Evolutionary conservation across 352 stramenopile genomes (phyloP).

Genomic region (Lagenidium sp.): DNA sequence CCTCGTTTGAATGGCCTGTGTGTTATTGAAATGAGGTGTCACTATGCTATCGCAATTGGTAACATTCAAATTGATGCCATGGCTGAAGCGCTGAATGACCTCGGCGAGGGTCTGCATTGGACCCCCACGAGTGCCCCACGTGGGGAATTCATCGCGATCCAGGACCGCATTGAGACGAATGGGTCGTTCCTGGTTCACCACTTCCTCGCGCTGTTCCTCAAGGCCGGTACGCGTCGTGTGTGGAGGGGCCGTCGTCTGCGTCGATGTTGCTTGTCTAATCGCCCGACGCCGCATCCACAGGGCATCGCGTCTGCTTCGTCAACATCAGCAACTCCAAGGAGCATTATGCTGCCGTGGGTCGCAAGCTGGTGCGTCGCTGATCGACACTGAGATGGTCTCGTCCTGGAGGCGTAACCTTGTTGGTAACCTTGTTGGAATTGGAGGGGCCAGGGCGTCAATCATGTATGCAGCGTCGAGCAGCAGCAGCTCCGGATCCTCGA

Average conservation of each 20-base stretch:
- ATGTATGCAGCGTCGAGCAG: conserved; percentile 21
- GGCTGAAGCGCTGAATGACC: conserved; percentile 43
- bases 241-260: not conserved
- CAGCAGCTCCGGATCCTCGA: conserved; percentile 32
- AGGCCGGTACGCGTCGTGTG: conserved; percentile 25
- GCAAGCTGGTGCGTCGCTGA: conserved; percentile 41
- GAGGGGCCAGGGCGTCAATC: conserved; percentile 34
- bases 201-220: conserved; percentile 59
- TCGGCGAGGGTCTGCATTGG: conserved; percentile 48
- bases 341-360: conserved; percentile 51
- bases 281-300: conserved; percentile 6
- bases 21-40: too few species aligned
- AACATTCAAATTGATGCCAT: too few species aligned
- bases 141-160: conserved; percentile 43
- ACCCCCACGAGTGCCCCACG: conserved; percentile 31
- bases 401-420: not conserved
- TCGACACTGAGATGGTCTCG: not conserved
- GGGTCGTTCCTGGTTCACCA: conserved; percentile 65
- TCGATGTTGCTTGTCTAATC: not conserved
- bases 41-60: too few species aligned
- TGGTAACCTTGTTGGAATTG: not conserved
- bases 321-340: conserved; percentile 33
- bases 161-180: conserved; percentile 41
- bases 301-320: conserved; percentile 55
- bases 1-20: too few species aligned